Base-by-base conservation (phyloP, 805 yeast species). In the Pichia sporocuriosa region DNA sequence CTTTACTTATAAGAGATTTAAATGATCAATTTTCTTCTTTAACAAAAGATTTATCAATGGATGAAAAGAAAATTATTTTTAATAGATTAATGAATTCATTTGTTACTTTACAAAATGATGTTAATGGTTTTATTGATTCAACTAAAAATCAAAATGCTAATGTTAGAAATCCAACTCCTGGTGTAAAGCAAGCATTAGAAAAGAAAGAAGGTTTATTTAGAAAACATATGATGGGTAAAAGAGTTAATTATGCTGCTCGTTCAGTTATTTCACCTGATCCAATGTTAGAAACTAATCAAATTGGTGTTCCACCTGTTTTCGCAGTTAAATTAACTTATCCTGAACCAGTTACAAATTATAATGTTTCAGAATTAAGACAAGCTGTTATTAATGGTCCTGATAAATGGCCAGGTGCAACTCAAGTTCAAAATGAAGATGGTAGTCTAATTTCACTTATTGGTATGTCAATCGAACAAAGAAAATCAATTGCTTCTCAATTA, bases 151-250 rank as follows among this genome's bases (percentile, higher is more conserved):
- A 84, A 63, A 79, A 81, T 56, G 72, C 76, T 11, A 73, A 70
- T 35, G 79, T 83, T 11, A 77, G 80, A 48, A 65, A 76, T 37
- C 89, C 96, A 21, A 75, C 77, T 30, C 99, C 99, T 2, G 99
- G 99, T 69, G 79, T 93, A 56, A 93, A 93, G 62, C 98, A 93
- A 70, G 95, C 96, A 10, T 72, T 93, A 58, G 99, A 93, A 66
- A 90, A 93, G 79, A 93, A 93, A 63, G 99, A 93, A 67, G 99
- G 99, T 61, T 72, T 90, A 50, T 93, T 93, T 73, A 79, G 99
- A 71, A 93, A 90, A 62, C 96, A 93, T 60, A 93, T 93, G 98
- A 93, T 93, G 99, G 99, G 99, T 62, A 93, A 93, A 73, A 88
- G 99, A 72, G 99, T 93, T 46, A 94, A 93, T 63, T 90, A 86